Conservation (phyloP, 805 yeast species). For the Wickerhamomyces chambardii region DNA sequence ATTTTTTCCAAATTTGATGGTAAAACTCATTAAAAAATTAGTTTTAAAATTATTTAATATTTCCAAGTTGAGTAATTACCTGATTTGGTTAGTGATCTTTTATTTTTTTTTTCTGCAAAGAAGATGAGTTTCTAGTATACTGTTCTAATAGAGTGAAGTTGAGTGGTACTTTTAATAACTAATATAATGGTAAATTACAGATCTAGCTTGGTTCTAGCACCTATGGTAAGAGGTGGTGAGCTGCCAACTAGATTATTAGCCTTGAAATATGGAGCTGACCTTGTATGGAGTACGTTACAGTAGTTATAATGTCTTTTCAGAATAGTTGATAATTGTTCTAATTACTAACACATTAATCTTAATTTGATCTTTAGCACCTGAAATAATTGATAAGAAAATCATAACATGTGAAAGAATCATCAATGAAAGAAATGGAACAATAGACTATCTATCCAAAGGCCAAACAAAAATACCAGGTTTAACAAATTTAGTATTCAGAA, state of each 20-base stretch:
- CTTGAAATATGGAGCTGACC: conserved; percentile 79
- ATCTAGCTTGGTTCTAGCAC: conserved; percentile 83
- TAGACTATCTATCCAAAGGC: conserved; percentile 45
- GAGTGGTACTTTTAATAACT: too few species aligned
- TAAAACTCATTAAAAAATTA: too few species aligned
- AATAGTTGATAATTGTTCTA: too few species aligned
- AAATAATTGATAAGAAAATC: conserved; percentile 81
- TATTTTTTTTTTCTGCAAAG: too few species aligned
- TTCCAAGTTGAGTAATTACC: too few species aligned
- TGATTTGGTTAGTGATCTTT: too few species aligned
- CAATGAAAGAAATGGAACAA: conserved; percentile 47
- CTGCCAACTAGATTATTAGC: conserved; percentile 82
- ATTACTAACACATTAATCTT: too few species aligned
- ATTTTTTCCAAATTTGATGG: too few species aligned
- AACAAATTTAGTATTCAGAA: conserved; percentile 61
- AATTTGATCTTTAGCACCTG: conserved; percentile 51
- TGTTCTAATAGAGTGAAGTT: too few species aligned
- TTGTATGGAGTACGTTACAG: conserved; percentile 67
- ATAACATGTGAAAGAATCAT: conserved; percentile 56
- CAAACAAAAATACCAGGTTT: conserved; percentile 35
- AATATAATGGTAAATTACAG: conserved; percentile 50
- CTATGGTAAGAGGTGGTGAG: conserved; percentile 96
- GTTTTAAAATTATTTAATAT: too few species aligned
- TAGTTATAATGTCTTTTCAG: too few species aligned
- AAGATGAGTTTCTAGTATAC: conserved; percentile 1